Conservation (phyloP, 1,139 yeast species). For the Citeromyces hawaiiensis region DNA sequence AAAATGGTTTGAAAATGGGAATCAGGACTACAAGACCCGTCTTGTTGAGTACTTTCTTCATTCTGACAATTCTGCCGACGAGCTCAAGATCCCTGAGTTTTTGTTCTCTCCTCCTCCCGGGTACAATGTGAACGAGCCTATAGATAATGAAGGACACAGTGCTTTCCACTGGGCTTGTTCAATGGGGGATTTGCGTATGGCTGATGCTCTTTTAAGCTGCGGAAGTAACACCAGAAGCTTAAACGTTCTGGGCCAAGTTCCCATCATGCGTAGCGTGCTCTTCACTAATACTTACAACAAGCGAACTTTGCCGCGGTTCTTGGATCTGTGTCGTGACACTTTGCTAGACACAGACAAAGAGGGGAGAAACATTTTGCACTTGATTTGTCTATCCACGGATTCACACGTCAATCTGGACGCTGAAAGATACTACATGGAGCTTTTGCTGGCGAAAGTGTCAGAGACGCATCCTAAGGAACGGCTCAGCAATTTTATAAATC, state of each 20-base stretch:
- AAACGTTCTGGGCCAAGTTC: slow-evolving; percentile 40
- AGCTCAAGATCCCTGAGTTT: slow-evolving; percentile 12
- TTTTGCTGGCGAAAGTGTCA: slow-evolving; percentile 54
- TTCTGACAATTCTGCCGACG: slow-evolving; percentile 14
- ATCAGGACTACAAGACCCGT: slow-evolving; percentile 5
- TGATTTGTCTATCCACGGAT: slow-evolving; percentile 52
- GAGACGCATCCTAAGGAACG: slow-evolving; percentile 42
- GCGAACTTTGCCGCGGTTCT: slow-evolving; percentile 30
- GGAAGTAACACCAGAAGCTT: slow-evolving; percentile 26
- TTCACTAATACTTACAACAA: slow-evolving; percentile 38
- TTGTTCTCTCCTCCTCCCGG: slow-evolving; percentile 12
- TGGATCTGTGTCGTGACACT: slow-evolving; percentile 33
- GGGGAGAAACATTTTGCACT: slow-evolving; percentile 71
- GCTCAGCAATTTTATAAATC: slow-evolving; percentile 45
- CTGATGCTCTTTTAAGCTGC: slow-evolving; percentile 27
- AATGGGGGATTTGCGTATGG: slow-evolving; percentile 38
- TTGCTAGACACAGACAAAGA: slow-evolving; percentile 42
- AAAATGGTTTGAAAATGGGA: background rate
- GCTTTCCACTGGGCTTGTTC: slow-evolving; percentile 54
- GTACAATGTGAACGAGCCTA: slow-evolving; percentile 35
- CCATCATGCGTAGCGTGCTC: slow-evolving; percentile 40
- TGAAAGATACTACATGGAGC: slow-evolving; percentile 73
- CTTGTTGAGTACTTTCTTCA: slow-evolving; percentile 18
- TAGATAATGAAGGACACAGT: slow-evolving; percentile 46
- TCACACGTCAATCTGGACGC: slow-evolving; percentile 46